Conservation (phyloP, 2,329 filamentous ascomycete genomes). For the Ascochyta clinopodiicola region DNA sequence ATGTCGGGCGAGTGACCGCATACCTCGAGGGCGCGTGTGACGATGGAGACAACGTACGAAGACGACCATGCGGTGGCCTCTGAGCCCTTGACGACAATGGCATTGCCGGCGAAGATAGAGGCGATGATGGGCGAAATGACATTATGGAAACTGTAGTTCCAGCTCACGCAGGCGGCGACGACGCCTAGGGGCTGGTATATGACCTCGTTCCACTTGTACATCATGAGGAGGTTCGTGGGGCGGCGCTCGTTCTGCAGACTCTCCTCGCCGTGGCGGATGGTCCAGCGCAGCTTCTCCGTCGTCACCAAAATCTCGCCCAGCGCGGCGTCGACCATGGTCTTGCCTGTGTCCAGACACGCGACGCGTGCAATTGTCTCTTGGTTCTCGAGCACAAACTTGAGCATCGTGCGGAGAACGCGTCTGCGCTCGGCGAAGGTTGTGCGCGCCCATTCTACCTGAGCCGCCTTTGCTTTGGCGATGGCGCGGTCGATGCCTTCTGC, state of each 20-base stretch:
- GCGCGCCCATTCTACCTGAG: conserved; percentile 77
- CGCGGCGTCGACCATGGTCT: conserved; percentile 92
- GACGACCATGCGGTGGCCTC: conserved; percentile 96
- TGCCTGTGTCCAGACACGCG: conserved; percentile 91
- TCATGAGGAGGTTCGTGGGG: conserved; percentile 91
- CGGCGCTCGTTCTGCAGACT: conserved; percentile 74
- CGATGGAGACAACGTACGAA: conserved; percentile 79
- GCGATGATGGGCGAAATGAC: conserved; percentile 90
- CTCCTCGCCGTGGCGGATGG: conserved; percentile 85
- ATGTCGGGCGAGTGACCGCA: conserved; percentile 84
- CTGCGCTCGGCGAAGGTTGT: conserved; percentile 80
- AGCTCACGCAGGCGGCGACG: conserved; percentile 89
- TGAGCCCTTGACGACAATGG: conserved; percentile 89
- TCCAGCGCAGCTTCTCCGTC: conserved; percentile 93
- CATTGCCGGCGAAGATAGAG: conserved; percentile 88
- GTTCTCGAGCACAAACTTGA: conserved; percentile 85
- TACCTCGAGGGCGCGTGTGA: conserved; percentile 76
- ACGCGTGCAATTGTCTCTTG: conserved; percentile 85
- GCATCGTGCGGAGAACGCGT: conserved; percentile 79
- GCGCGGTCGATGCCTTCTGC: conserved; percentile 78
- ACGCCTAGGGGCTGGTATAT: conserved; percentile 92
- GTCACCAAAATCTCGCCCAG: conserved; percentile 96
- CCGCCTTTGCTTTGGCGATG: conserved; percentile 73
- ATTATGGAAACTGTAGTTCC: conserved; percentile 97
- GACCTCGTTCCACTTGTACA: conserved; percentile 92